Evolutionary conservation across 1,284 basidiomycete species (phyloP).

Genomic region (Rhizoctonia solani): DNA sequence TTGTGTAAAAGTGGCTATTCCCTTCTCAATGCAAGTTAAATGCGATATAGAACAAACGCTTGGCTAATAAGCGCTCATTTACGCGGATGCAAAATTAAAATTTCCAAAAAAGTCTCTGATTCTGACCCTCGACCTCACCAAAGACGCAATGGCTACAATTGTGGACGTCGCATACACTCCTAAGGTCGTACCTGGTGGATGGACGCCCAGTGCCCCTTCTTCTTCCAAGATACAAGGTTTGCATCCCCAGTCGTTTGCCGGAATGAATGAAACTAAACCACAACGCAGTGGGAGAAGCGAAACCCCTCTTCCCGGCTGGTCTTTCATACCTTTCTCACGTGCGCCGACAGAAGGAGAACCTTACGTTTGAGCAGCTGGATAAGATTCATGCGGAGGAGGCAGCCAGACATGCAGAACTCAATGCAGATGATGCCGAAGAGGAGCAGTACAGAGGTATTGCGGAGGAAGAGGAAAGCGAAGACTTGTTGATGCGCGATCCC

Average conservation of each 20-base stretch:
- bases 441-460: slow-evolving; percentile 80
- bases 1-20: too few species aligned
- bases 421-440: slow-evolving; percentile 68
- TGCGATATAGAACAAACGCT: too few species aligned
- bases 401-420: slow-evolving; percentile 54
- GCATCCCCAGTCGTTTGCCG: background rate
- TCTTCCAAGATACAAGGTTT: slow-evolving; percentile 11
- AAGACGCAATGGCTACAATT: slow-evolving; percentile 25
- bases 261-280: background rate
- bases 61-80: slow-evolving; percentile 2
- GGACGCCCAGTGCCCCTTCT: slow-evolving; percentile 21
- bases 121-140: slow-evolving; percentile 23
- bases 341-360: slow-evolving; percentile 70
- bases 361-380: slow-evolving; percentile 83
- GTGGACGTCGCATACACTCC: slow-evolving; percentile 27
- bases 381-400: slow-evolving; percentile 59
- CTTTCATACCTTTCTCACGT: slow-evolving; percentile 83
- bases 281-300: slow-evolving; percentile 43
- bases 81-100: slow-evolving; percentile 32
- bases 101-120: slow-evolving; percentile 8
- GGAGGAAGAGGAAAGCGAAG: slow-evolving; percentile 83
- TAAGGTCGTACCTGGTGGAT: slow-evolving; percentile 21
- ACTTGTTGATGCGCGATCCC: slow-evolving; percentile 79
- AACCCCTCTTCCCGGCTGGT: slow-evolving; percentile 76
- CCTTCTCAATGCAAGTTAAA: too few species aligned